Percentiles rank a stretch among this genome's conserved stretches.
Evolutionary conservation across 2,329 filamentous ascomycete species (phyloP).

Genomic region (Bisporella sp.): DNA sequence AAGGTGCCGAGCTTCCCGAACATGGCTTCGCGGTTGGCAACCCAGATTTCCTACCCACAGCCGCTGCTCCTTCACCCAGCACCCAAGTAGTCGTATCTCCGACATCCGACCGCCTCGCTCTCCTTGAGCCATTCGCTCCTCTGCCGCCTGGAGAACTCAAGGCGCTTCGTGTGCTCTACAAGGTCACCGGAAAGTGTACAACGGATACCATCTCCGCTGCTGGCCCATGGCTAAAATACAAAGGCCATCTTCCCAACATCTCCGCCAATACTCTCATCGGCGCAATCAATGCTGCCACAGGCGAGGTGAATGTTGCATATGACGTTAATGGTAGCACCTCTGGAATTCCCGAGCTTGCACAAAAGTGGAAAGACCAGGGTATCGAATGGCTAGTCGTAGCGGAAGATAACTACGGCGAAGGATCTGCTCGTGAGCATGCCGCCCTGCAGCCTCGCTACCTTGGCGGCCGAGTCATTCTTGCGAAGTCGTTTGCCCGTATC

Average conservation of each 20-base stretch:
- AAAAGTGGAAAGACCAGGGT: slow-evolving; percentile 69
- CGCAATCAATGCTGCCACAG: slow-evolving; percentile 84
- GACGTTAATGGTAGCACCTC: slow-evolving; percentile 69
- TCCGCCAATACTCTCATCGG: slow-evolving; percentile 95
- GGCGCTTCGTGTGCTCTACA: slow-evolving; percentile 82
- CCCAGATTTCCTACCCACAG: slow-evolving; percentile 64
- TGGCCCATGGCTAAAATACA: slow-evolving; percentile 98
- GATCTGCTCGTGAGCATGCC: slow-evolving; percentile 82
- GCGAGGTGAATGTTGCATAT: slow-evolving; percentile 87
- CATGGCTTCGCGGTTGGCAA: slow-evolving; percentile 72
- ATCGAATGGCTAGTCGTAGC: slow-evolving; percentile 89
- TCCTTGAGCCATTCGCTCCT: slow-evolving; percentile 81
- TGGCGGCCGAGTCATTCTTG: slow-evolving; percentile 73
- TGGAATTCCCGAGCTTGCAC: slow-evolving; percentile 82
- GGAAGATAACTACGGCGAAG: slow-evolving; percentile 96
- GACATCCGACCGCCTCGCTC: slow-evolving; percentile 80
- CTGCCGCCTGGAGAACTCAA: slow-evolving; percentile 73
- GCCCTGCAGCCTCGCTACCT: slow-evolving; percentile 88
- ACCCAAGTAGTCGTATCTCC: slow-evolving; percentile 74
- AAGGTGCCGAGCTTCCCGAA: slow-evolving; percentile 57
- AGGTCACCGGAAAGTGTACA: slow-evolving; percentile 95
- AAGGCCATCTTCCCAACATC: slow-evolving; percentile 97
- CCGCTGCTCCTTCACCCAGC: slow-evolving; percentile 62
- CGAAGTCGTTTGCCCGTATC: slow-evolving; percentile 85
- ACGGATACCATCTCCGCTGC: slow-evolving; percentile 98